Evolutionary conservation across 495 filamentous ascomycete species (phyloP).

Genomic region (Staphylotrichum longicolle): DNA sequence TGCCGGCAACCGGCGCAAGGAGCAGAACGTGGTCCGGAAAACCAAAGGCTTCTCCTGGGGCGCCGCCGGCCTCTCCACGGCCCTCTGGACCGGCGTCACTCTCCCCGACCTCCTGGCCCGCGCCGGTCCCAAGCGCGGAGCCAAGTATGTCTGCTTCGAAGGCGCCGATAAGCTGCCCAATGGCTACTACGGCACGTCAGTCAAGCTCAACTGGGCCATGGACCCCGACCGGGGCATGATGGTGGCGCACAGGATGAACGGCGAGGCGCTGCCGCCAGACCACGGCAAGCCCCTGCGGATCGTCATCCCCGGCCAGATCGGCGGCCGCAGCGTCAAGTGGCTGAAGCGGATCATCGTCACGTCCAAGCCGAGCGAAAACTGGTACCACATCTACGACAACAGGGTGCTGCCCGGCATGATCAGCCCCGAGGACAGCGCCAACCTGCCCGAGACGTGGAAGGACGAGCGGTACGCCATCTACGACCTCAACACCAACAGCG

Average conservation of each 20-base stretch:
- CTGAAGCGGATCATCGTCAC: conserved; percentile 81
- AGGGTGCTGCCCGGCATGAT: conserved; percentile 88
- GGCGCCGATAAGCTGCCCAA: conserved; percentile 89
- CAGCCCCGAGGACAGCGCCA: conserved; percentile 74
- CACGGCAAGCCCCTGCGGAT: conserved; percentile 83
- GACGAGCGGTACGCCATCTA: conserved; percentile 96
- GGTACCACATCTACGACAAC: conserved; percentile 97
- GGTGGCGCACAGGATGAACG: conserved; percentile 92
- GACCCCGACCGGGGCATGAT: conserved; percentile 83
- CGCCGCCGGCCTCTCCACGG: conserved; percentile 82
- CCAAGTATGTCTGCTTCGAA: conserved; percentile 89
- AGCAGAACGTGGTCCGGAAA: conserved; percentile 89
- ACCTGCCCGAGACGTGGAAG: conserved; percentile 75
- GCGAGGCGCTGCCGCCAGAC: conserved; percentile 77
- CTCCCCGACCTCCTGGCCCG: conserved; percentile 69
- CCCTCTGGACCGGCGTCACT: conserved; percentile 82
- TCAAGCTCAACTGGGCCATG: conserved; percentile 87
- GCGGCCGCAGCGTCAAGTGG: conserved; percentile 95
- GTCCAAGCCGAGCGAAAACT: conserved; percentile 78
- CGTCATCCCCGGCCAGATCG: conserved; percentile 91
- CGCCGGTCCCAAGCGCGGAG: conserved; percentile 66
- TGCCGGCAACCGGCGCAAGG: conserved; percentile 90
- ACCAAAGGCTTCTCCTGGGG: conserved; percentile 98
- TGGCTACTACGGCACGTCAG: conserved; percentile 83
- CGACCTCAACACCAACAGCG: conserved; percentile 87